Conservation (phyloP, 768 basidiomycete species). For the Amanita polypyramis region DNA sequence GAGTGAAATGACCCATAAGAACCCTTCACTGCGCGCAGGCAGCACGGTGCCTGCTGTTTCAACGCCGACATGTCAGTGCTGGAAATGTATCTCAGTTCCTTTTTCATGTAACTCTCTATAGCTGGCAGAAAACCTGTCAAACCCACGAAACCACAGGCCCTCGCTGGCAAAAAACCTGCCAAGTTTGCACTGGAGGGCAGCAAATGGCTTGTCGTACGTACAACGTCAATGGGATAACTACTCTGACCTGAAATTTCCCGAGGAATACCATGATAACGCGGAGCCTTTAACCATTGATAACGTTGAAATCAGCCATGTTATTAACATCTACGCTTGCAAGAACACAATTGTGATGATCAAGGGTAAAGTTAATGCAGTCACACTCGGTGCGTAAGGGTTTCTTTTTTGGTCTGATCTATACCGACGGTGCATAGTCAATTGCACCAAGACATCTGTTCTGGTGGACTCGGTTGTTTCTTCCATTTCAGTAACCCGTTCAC, state of each 20-base stretch:
- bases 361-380: conserved; percentile 94
- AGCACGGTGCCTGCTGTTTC: conserved; percentile 30
- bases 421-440: conserved; percentile 51
- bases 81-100: background rate
- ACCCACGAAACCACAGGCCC: conserved; percentile 75
- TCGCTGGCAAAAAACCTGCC: conserved; percentile 84
- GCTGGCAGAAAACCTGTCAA: conserved; percentile 58
- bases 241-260: conserved; percentile 1
- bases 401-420: background rate
- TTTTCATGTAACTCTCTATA: conserved; percentile 9
- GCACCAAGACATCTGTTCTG: conserved; percentile 77
- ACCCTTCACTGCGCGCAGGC: conserved; percentile 75
- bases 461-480: conserved; percentile 91
- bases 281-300: conserved; percentile 69
- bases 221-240: background rate
- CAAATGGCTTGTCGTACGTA: conserved; percentile 84
- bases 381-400: conserved; percentile 48
- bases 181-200: conserved; percentile 86
- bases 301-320: conserved; percentile 66
- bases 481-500: conserved; percentile 80
- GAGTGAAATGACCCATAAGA: conserved; percentile 99
- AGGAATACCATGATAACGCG: conserved; percentile 87
- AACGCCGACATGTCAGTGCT: conserved; percentile 18
- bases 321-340: conserved; percentile 90
- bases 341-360: conserved; percentile 72